A percentile compares a stretch with the other conserved stretches of the same genome.
These are phyloP conservation scores for Acmispon strigosus DNA, from an alignment of 306 rosid genomes.

Conservation along the genomic window DNA sequence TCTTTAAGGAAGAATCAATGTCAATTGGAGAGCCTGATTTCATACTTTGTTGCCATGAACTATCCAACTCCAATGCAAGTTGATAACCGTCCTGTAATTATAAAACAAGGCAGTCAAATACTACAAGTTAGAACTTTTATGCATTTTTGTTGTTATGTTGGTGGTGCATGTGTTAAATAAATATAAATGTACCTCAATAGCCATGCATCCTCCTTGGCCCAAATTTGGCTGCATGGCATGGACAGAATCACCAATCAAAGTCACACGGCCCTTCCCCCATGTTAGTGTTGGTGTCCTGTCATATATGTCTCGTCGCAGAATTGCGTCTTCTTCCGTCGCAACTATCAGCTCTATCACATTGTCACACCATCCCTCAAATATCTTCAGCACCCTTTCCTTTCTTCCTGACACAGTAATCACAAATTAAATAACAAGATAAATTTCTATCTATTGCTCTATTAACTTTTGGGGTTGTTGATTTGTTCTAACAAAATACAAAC, in stretches of 20 bases:
- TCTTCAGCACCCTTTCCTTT: conserved; percentile 65
- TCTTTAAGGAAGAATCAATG: conserved; percentile 58
- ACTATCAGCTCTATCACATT: conserved; percentile 70
- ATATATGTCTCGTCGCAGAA: conserved; percentile 90
- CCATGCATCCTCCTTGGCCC: conserved; percentile 99
- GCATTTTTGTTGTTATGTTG: too few relatives aligned
- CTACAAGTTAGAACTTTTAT: too few relatives aligned
- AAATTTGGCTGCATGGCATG: conserved; percentile 99
- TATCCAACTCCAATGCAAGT: conserved; percentile 76
- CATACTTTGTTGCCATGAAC: conserved; percentile 50
- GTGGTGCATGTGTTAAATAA: too few relatives aligned
- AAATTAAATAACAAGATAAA: neutral
- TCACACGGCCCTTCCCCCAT: conserved; percentile 94
- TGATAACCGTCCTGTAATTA: conserved; percentile 81
- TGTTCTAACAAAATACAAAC: too few relatives aligned
- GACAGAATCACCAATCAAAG: conserved; percentile 92
- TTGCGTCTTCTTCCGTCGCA: conserved; percentile 78
- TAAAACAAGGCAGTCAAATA: conserved; percentile 5
- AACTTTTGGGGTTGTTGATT: too few relatives aligned
- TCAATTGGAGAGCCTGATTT: conserved; percentile 57
- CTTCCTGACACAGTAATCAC: conserved; percentile 44
- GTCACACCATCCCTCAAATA: conserved; percentile 95
- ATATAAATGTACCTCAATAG: conserved; percentile 62
- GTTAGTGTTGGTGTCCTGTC: conserved; percentile 70
- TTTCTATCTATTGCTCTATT: too few relatives aligned